Evolutionary conservation across 1,284 basidiomycete genomes (phyloP), one percentile per base, ranked within the genome.

Genomic region (Phylloboletellus chloephorus): DNA sequence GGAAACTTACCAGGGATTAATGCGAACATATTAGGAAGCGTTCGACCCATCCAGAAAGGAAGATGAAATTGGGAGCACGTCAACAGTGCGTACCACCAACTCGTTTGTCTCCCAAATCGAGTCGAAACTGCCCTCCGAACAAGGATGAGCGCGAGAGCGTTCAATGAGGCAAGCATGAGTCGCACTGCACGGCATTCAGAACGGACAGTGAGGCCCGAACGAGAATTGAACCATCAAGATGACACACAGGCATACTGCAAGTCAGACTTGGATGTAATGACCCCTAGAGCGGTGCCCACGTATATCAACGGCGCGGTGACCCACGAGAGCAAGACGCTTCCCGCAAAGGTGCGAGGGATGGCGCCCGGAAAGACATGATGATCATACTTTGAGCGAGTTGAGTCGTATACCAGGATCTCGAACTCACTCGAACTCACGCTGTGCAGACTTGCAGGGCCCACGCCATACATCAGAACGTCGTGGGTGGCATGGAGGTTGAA

Each of bases 401-500:
- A 56, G 48, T 37, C 8, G 11, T 19, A 20, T 11, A 24, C n/a
- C n/a, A 29, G 9, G 17, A 21, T 34, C 7, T 39, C 5, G 19
- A 15, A 19, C 31, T 13, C 9, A 29, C 36, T 20, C 30, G 31
- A 33, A 49, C 78, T 58, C 57, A 84, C 82, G 45, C 77, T 72
- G 11, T 53, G 56, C 26, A 85, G 59, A 20, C 54, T 63, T 9
- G 58, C 53, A 2, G 67, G 57, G 1, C 57, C 41, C 11, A 84
- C 55, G 8, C 90, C 90, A 52, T 88, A 83, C 67, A 84, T 75
- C 22, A 97, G 69, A 15, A 91, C 71, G 63, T 98, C 95, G 60
- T 96, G 90, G 0, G 76, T 79, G 0, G 91, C 94, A 59, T 98
- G 95, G 5, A 98, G 74, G 48, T 87, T 93, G 72, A 98, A 97